Base-by-base conservation (phyloP, 2,329 filamentous ascomycete genomes). In the Aspergillus pseudonomiae region DNA sequence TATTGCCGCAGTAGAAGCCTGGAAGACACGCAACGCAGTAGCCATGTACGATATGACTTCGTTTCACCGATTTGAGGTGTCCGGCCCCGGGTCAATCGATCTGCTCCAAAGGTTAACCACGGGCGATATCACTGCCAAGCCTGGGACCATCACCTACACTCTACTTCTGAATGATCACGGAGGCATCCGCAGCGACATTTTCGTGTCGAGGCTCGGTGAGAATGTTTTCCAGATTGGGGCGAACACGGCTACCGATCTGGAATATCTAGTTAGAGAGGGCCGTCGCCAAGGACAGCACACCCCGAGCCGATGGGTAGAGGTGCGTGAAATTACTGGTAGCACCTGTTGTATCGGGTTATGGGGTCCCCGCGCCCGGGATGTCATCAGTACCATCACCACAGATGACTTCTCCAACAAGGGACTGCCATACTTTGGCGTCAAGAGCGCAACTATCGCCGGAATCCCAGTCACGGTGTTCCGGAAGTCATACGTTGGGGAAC, bases 11-110 rank as follows among this genome's bases (percentile, higher is more conserved):
- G 86, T 79, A 0, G 87, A 89, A 71, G 87, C 87, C 0, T 89
- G 86, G 86, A 89, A 87, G 77, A 89, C 87, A 2, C 82, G 88
- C 1, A 88, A 86, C 6, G 83, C 85, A 0, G 86, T 84, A 2
- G 87, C 85, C 9, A 81, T 89, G 81, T 89, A 85, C 69, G 87
- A 89, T 66, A 83, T 89, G 81, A 88, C 86, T 1, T 83, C 87
- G 0, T 80, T 88, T 41, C 82, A 86, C 26, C 80, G 87, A 1
- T 78, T 89, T 3, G 84, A 88, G 62, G 78, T 89, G 0, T 81
- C 81, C 1, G 88, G 87, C 0, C 85, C 86, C 0, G 87, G 87
- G 0, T 84, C 86, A 1, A 77, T 82, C 0, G 73, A 81, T n/a
- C 69, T 89, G 4, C 77, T 89, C 5, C 83, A 88, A 63, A 77